A percentile compares a stretch with the other conserved stretches of the same genome.
These are phyloP conservation scores for Tetrahymena thermophila DNA, from an alignment of 73 alveolate genomes.

Conservation along the genomic window DNA sequence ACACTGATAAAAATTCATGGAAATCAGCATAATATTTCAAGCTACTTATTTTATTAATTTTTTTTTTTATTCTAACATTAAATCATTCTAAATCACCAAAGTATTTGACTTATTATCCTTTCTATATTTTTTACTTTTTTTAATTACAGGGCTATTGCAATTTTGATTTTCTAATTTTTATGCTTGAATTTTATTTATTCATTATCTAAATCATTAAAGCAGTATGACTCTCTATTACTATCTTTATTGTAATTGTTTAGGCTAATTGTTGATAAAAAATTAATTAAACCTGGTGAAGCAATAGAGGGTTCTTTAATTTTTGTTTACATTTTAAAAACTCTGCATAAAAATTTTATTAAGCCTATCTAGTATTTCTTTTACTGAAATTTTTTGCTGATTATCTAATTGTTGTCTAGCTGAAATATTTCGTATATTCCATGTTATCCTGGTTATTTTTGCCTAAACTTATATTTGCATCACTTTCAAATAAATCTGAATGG, in stretches of 20 bases:
- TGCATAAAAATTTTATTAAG: neutral
- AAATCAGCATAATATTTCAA: neutral
- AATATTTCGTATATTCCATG: neutral
- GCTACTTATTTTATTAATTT: neutral
- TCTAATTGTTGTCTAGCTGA: neutral
- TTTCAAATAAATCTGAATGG: neutral
- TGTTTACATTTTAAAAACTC: neutral
- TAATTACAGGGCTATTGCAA: neutral
- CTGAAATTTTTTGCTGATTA: neutral
- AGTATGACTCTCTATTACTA: neutral
- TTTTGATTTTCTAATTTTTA: neutral
- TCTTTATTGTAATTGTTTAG: neutral
- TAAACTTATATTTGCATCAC: neutral
- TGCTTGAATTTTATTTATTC: neutral
- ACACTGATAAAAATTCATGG: neutral
- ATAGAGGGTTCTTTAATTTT: neutral
- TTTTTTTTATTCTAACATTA: neutral
- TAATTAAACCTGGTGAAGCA: neutral
- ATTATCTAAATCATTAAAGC: neutral
- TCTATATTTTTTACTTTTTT: neutral
- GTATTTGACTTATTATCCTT: neutral
- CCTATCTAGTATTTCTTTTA: neutral
- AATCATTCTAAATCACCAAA: neutral
- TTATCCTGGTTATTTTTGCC: neutral
- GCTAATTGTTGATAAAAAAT: neutral